Conservation (phyloP, 345 rosid genomes). For the Eutrema japonicum region DNA sequence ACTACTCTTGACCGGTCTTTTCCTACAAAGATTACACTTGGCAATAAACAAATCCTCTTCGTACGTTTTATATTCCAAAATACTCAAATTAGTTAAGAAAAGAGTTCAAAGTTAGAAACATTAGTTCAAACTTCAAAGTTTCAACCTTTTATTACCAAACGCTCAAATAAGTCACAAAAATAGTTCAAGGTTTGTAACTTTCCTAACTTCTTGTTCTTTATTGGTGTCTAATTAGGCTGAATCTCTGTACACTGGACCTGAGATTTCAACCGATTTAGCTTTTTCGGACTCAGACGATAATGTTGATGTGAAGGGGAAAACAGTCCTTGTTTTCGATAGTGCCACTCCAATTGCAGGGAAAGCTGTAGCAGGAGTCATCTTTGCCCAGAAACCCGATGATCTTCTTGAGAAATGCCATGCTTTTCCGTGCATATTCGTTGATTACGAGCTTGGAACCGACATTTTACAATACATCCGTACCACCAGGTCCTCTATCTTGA, state of each 20-base stretch:
- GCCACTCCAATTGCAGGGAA: background rate
- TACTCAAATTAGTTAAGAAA: background rate
- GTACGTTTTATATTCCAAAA: constrained; percentile 10
- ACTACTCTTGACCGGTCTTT: constrained; percentile 57
- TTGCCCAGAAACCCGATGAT: constrained; percentile 29
- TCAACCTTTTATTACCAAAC: background rate
- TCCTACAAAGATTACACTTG: constrained; percentile 45
- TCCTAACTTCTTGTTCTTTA: background rate
- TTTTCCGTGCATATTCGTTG: constrained; percentile 25
- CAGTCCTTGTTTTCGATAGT: constrained; percentile 16
- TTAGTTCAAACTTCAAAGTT: background rate
- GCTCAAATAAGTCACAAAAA: background rate
- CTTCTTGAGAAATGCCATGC: constrained; percentile 1
- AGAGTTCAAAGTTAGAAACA: background rate
- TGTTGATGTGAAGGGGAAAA: constrained; percentile 37
- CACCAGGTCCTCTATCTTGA: constrained; percentile 33
- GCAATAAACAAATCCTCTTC: constrained; percentile 37
- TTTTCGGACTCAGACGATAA: background rate
- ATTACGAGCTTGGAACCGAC: constrained; percentile 44
- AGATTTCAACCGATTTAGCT: constrained; percentile 31
- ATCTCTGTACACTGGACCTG: constrained; percentile 37
- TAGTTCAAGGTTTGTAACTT: constrained; percentile 20
- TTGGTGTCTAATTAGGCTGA: constrained; percentile 47
- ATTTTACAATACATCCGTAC: constrained; percentile 45
- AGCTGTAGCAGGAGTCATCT: constrained; percentile 42